Base-by-base conservation (phyloP, 2,329 filamentous ascomycete genomes). In the Diaporthe citriasiana region DNA sequence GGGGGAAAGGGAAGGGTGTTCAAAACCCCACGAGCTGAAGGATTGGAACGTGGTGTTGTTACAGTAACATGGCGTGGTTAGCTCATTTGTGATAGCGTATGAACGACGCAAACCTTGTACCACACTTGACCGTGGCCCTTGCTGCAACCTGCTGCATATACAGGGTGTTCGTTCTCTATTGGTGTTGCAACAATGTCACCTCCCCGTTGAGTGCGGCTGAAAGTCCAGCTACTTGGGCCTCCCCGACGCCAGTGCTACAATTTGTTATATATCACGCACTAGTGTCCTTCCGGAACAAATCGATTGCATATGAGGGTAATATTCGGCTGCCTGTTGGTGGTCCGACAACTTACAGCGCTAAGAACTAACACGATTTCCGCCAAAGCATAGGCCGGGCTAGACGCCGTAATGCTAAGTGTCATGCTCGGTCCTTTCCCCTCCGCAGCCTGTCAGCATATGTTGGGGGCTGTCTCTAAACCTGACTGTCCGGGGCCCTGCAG, bases 361-460 rank as follows among this genome's bases (percentile, higher is more conserved):
- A 19, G 38, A 10, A 15, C 59, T 27, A 50, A 65, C 59, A 65
- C 3, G 59, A 22, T 42, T 17, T 40, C 27, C 17, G 5, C 10
- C 13, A 27, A 38, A 10, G 47, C 47, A 9, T 13, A 33, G 17
- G 17, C 27, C 51, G 51, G 51, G 6, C 51, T 33, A 55, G 57
- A 22, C 25, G 8, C 2, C 38, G 19, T 45, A 12, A 8, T 22
- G 15, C 40, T 47, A 30, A 45, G 57, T 27, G 25, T 9, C 40
- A 47, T 47, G 57, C n/a, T 47, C 59, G 59, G 40, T 33, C 59
- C 40, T 47, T 65, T 65, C 27, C 27, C 40, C 40, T 47, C 59
- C 25, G 27, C 56, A 60, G 35, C 35, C 56, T 59, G 33, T 35
- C 33, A 35, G 33, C 33, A 4, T 35, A 9, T 35, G 40, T 40